Evolutionary conservation across 1,139 yeast genomes (phyloP), one percentile per base, ranked within the genome.

Genomic region (Kodamaea anthophila): DNA sequence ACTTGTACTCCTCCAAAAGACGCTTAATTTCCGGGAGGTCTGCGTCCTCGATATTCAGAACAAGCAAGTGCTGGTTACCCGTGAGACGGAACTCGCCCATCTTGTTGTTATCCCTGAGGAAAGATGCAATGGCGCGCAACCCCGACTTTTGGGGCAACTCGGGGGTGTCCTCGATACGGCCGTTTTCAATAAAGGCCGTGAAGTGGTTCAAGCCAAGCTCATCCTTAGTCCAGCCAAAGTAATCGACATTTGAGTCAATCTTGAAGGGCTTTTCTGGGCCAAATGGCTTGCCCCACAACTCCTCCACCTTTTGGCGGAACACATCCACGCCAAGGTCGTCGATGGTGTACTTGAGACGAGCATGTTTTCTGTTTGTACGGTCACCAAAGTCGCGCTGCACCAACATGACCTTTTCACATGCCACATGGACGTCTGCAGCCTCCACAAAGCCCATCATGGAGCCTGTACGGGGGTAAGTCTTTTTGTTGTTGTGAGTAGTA

Each of bases 331-430:
- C 91, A 72, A 88, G 63, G 49, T 84, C 94, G 58, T 91, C 97
- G 47, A 91, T 77, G 23, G 97, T 91, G 60, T 91, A 91, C 78
- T 91, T 91, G 65, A 91, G 77, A 65, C 98, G 82, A 26, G 97
- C 97, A 51, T 91, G 96, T 63, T 91, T 91, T 72, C 98, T 83
- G 68, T 91, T 87, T 52, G 77, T 74, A 67, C 98, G 84, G 58
- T 87, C 96, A 66, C 98, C 98, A 52, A 72, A 64, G 55, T 91
- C 98, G 60, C 97, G 78, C 68, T 91, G 97, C 21, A 91, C 91
- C 44, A 87, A 66, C 93, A 88, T 81, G 44, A 91, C 70, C 68
- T 85, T 85, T 58, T 91, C 96, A 57, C 95, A 85, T 12, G 78
- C 96, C 38, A 73, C 62, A 37, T 77, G 77, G 32, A 85, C 70